These are phyloP conservation scores for Solanum tacnaense DNA, from an alignment of 257 asterid genomes.

Conservation along the genomic window DNA sequence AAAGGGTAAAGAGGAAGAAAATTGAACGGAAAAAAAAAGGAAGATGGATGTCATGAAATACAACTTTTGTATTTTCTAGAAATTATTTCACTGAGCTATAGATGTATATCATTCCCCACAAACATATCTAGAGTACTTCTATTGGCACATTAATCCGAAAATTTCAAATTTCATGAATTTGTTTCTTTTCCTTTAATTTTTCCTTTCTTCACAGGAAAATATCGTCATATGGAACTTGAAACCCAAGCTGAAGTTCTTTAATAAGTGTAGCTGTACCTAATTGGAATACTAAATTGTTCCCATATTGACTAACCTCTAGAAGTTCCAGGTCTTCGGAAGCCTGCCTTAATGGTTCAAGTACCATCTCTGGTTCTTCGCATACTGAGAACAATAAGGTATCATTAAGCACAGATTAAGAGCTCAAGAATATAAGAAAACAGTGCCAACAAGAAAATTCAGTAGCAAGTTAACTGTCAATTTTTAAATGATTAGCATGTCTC, in stretches of 20 bases:
- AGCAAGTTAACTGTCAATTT: not conserved
- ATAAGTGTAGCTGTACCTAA: not conserved
- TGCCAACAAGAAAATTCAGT: not conserved
- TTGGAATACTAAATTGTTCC: not conserved
- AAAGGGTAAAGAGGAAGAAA: not conserved
- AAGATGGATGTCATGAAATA: not conserved
- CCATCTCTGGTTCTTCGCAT: slow-evolving; percentile 53
- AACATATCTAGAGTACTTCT: not conserved
- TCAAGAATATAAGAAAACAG: not conserved
- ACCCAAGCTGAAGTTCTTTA: not conserved
- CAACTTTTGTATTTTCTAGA: not conserved
- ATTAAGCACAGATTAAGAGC: not conserved
- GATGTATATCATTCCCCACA: not conserved
- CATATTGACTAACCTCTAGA: slow-evolving; percentile 53
- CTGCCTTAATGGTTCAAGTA: slow-evolving; percentile 67
- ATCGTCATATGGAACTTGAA: not conserved
- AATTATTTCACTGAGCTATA: not conserved
- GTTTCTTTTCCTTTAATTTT: not conserved
- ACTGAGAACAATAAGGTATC: slow-evolving; percentile 29
- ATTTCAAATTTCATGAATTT: not conserved
- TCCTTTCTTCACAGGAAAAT: not conserved
- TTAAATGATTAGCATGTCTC: not conserved
- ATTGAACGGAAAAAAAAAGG: not conserved
- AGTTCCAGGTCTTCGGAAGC: slow-evolving; percentile 84
- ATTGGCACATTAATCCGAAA: not conserved